phyloP scores from a whole-genome alignment of 352 stramenopile species.

The Globisporangium cystogenes region DNA sequence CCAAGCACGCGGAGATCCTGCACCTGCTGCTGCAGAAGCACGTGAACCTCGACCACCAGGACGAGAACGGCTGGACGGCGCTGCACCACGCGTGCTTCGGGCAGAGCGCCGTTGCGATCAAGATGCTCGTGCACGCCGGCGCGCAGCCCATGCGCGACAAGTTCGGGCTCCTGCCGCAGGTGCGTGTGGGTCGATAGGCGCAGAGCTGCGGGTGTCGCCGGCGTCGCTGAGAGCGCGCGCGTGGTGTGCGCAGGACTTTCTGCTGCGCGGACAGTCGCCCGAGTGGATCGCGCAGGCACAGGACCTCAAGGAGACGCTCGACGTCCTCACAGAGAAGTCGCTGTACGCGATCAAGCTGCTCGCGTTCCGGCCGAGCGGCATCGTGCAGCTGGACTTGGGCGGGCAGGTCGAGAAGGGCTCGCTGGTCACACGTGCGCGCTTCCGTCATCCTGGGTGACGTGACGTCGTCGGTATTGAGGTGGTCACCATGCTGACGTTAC shows the following conservation, averaged over 20 bases:
- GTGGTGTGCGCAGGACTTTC: slow-evolving; percentile 34
- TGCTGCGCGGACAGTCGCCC: slow-evolving; percentile 59
- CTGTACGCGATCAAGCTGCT: slow-evolving; percentile 69
- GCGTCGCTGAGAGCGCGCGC: neutral
- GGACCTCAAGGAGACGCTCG: slow-evolving; percentile 68
- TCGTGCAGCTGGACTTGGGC: slow-evolving; percentile 80
- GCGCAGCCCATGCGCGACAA: slow-evolving; percentile 64
- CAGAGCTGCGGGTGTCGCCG: no score
- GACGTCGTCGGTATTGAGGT: neutral
- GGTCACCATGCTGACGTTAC: neutral
- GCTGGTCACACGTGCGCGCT: slow-evolving; percentile 64
- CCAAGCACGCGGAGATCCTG: slow-evolving; percentile 72
- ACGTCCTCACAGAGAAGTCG: slow-evolving; percentile 58
- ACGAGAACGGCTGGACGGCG: slow-evolving; percentile 82
- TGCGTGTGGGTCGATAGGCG: slow-evolving; percentile 10
- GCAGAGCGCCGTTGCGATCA: slow-evolving; percentile 65
- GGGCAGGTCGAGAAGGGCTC: slow-evolving; percentile 81
- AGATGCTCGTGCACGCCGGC: slow-evolving; percentile 69
- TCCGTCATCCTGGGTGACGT: neutral
- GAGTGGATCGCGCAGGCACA: slow-evolving; percentile 65
- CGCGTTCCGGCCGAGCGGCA: slow-evolving; percentile 74
- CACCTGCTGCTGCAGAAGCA: slow-evolving; percentile 62
- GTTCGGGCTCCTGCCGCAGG: slow-evolving; percentile 70
- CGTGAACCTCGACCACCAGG: slow-evolving; percentile 75
- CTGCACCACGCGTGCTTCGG: slow-evolving; percentile 78